Evolutionary conservation across 805 yeast genomes (phyloP), one percentile per base, ranked within the genome.

Genomic region (Cyberlindnera xylosilytica): DNA sequence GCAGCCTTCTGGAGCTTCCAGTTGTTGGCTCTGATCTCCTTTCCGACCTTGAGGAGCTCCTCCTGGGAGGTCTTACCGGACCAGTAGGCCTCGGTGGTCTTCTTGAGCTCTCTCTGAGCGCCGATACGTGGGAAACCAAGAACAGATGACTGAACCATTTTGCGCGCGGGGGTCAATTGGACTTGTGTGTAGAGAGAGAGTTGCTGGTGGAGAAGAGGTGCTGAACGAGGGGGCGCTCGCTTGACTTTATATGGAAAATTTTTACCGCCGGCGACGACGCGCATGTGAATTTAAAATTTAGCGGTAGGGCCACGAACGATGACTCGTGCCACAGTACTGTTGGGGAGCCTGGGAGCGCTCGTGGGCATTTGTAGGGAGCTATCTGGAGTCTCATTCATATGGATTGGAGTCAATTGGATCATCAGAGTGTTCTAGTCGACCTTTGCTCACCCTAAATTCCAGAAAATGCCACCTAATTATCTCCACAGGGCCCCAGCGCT

Each of bases 71-170:
- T 83, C 77, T 90, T 91, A 68, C 97, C 97, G 58, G 79, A 69
- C 99, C 99, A 93, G 91, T 93, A 93, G 68, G 96, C 86, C 78
- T 93, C 99, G 60, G 99, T 93, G 72, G 88, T 87, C 76, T 93
- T 93, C 78, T 93, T 93, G 72, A 93, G 83, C 78, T 93, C 99
- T 82, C 99, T 93, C 78, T 89, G 89, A 62, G 97, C 93, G 65
- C 99, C 99, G 66, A 91, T 93, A 79, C 99, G 93, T 76, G 99
- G 99, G 93, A 93, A 93, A 72, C 99, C 99, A 74, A 93, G 81
- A 62, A 93, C 95, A 66, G 97, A 81, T 54, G 98, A 91, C 73
- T 83, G 83, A 73, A 91, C 98, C 98, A 91, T 91, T 63, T 44
- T 53, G 39, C 20, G 41, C n/a, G 23, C 20, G 32, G 15, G 32